Evolutionary conservation across 2,329 filamentous ascomycete genomes (phyloP).

Genomic region (Xylaria sp.): DNA sequence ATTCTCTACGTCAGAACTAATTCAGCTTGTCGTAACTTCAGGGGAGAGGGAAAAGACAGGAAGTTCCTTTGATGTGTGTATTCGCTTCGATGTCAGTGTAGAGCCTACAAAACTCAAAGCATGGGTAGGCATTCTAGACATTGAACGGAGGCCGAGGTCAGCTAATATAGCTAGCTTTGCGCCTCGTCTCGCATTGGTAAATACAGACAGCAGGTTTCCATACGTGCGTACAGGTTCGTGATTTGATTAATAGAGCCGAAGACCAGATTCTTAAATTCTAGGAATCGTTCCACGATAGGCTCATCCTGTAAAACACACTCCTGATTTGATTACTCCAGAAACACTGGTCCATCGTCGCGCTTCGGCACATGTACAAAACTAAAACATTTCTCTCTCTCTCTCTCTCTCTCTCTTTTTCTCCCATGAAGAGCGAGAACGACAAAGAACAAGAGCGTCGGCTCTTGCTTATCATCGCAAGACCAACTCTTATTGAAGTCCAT

Average conservation of each 20-base stretch:
- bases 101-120: neutral
- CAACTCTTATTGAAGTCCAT: neutral
- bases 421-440: neutral
- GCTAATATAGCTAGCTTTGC: neutral
- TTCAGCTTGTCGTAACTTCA: neutral
- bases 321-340: neutral
- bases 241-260: neutral
- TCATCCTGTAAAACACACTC: neutral
- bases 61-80: neutral
- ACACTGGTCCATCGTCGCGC: no score
- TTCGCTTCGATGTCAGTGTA: neutral
- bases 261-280: neutral
- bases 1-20: neutral
- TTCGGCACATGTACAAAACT: neutral
- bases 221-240: neutral
- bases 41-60: neutral
- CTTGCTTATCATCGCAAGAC: neutral
- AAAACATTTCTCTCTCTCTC: neutral
- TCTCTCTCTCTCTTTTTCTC: no score
- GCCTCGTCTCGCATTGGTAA: neutral
- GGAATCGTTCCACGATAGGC: neutral
- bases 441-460: neutral
- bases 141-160: neutral
- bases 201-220: neutral
- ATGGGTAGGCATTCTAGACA: neutral